Evolutionary conservation across 192 early-diverging fungal genomes (phyloP), one percentile per base, ranked within the genome.

Genomic region (Gryganskiella cystojenkinii): DNA sequence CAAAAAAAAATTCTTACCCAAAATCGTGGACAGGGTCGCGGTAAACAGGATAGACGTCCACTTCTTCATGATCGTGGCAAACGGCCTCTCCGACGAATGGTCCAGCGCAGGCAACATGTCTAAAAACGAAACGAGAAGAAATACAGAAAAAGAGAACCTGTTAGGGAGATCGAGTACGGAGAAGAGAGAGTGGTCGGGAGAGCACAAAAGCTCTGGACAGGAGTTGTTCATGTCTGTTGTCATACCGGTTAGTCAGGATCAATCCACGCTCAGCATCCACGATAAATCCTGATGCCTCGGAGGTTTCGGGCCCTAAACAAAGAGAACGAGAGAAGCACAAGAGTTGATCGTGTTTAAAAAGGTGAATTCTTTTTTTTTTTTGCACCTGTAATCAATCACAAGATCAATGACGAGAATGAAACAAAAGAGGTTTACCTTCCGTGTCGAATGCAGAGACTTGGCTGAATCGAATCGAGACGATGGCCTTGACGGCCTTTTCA

Each of bases 1-100:
- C 3, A 15, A 9, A 22, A 52, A 35, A 34, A 34, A 15, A 30
- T 15, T 53, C 67, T 56, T 82, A 85, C 81, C 92, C 92, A 84
- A 94, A 94, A 74, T 94, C 93, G 47, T 94, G 93, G 52, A 94
- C 82, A 22, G 89, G 88, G 78, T 90, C 88, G 14, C 88, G 81
- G 33, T 95, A 93, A 24, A 94, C 87, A 9, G 91, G 86, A 70
- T 70, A 88, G 31, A 92, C 93, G 61, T 89, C 86, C 0, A 92
- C 87, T 62, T 93, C 89, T 71, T 94, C 93, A 51, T 94, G 93
- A 61, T 95, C 87, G 56, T 90, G 91, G 53, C 88, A 93, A 28
- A 95, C 83, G 17, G 90, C 92, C 60, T 93, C 92, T 35, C 92
- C 93, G 3, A 93, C 88, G 82, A 93, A 95, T n/a, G 93, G 93